Evolutionary conservation across 73 alveolate species (phyloP).

Genomic region (Paramecium pentaurelia): DNA sequence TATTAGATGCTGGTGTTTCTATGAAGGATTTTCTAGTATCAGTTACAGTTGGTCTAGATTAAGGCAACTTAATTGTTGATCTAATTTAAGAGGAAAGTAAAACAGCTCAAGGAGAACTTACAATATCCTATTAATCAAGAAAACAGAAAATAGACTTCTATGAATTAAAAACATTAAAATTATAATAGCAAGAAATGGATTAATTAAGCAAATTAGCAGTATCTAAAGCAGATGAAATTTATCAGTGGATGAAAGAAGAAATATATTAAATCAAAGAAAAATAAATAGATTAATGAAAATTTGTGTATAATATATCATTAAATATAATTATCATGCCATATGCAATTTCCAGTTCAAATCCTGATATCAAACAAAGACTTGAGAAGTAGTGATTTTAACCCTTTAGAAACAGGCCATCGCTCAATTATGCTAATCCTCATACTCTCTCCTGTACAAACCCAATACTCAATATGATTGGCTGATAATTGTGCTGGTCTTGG

Average conservation of each 20-base stretch:
- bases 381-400: neutral
- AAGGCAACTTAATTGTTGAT: neutral
- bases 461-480: neutral
- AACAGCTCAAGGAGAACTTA: neutral
- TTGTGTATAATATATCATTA: neutral
- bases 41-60: constrained; percentile 55
- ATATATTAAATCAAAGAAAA: neutral
- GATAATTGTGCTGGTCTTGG: neutral
- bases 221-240: neutral
- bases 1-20: constrained; percentile 90
- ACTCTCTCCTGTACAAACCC: neutral
- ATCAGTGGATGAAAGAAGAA: neutral
- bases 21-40: constrained; percentile 82
- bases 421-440: neutral
- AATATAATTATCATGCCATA: neutral
- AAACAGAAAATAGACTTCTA: neutral
- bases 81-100: neutral
- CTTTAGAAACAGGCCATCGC: neutral
- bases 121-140: neutral
- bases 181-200: neutral
- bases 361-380: neutral
- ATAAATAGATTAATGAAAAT: neutral
- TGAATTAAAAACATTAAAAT: neutral
- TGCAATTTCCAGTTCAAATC: neutral
- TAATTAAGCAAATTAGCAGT: neutral